A percentile compares a stretch with the other conserved stretches of the same genome.
These are phyloP conservation scores for Plasmopara muralis DNA, from an alignment of 352 stramenopile genomes.

Conservation along the genomic window DNA sequence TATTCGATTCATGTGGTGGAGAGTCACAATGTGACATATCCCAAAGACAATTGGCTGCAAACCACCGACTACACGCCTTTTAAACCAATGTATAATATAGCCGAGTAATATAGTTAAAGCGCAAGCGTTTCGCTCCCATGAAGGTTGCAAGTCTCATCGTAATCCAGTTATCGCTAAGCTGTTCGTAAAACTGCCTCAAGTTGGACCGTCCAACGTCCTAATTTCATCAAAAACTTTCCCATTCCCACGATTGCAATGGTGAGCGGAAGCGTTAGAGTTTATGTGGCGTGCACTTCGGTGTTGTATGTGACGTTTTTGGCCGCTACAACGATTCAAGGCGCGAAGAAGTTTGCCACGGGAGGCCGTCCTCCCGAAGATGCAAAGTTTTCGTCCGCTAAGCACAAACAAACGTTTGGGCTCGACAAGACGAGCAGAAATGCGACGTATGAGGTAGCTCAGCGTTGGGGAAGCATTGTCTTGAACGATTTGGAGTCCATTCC, in stretches of 20 bases:
- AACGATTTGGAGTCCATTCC: constrained; percentile 68
- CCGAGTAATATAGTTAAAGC: no score
- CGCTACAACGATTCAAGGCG: constrained; percentile 17
- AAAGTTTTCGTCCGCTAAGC: constrained; percentile 24
- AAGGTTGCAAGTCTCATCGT: constrained; percentile 8
- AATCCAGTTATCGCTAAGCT: constrained; percentile 2
- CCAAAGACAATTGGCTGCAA: constrained; percentile 92
- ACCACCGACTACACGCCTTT: constrained; percentile 67
- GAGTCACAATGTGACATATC: constrained; percentile 80
- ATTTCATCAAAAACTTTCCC: no score
- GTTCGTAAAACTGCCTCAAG: constrained; percentile 3
- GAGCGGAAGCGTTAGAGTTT: no score
- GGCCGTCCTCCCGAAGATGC: constrained; percentile 49
- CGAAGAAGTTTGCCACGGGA: constrained; percentile 44
- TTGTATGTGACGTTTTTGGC: no score
- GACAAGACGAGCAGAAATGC: constrained; percentile 24
- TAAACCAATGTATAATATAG: constrained; percentile 46
- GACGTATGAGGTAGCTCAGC: constrained; percentile 25
- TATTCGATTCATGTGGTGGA: constrained; percentile 96
- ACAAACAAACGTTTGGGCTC: constrained; percentile 13
- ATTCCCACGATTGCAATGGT: no score
- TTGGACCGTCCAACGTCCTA: constrained; percentile 4
- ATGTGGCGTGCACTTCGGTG: no score
- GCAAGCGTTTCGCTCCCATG: background rate
- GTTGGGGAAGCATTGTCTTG: constrained; percentile 45